phyloP scores from a whole-genome alignment of 371 early-diverging fungal genomes.

The Actinomucor elegans region DNA sequence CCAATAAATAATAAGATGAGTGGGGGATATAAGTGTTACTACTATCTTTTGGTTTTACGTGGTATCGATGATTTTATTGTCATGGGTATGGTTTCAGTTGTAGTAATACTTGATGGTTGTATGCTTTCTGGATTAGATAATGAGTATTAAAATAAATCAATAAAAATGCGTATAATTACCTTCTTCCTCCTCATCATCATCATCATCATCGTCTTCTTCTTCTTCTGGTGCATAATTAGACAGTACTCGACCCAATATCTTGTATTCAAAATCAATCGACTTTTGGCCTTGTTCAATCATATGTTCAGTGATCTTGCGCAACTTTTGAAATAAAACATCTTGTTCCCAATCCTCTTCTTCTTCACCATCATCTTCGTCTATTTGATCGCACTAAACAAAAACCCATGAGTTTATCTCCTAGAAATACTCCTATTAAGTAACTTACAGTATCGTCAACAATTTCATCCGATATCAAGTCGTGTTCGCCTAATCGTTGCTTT shows the following conservation, averaged over 20 bases:
- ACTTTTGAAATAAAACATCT: slow-evolving; percentile 37
- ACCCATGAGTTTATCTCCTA: no score
- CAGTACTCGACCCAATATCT: slow-evolving; percentile 38
- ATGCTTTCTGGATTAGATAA: no score
- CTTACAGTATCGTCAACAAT: background rate
- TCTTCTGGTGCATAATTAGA: slow-evolving; percentile 25
- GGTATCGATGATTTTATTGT: no score
- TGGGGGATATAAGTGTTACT: no score
- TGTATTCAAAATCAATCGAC: slow-evolving; percentile 41
- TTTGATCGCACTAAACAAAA: background rate
- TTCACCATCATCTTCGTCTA: background rate
- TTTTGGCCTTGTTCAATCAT: slow-evolving; percentile 44
- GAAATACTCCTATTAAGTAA: no score
- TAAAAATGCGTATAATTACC: no score
- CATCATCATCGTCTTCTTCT: slow-evolving; percentile 4
- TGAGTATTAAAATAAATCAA: no score
- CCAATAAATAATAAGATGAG: no score
- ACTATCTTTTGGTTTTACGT: no score
- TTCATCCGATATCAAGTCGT: background rate
- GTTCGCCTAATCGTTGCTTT: slow-evolving; percentile 26
- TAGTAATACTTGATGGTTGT: no score
- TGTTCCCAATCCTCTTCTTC: slow-evolving; percentile 44
- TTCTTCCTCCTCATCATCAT: background rate
- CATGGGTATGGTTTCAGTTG: no score
- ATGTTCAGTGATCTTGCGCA: slow-evolving; percentile 38